A percentile compares a stretch with the other conserved stretches of the same genome.
These are phyloP conservation scores for Nyssa sinensis DNA, from an alignment of 148 eudicot species.

Conservation along the genomic window DNA sequence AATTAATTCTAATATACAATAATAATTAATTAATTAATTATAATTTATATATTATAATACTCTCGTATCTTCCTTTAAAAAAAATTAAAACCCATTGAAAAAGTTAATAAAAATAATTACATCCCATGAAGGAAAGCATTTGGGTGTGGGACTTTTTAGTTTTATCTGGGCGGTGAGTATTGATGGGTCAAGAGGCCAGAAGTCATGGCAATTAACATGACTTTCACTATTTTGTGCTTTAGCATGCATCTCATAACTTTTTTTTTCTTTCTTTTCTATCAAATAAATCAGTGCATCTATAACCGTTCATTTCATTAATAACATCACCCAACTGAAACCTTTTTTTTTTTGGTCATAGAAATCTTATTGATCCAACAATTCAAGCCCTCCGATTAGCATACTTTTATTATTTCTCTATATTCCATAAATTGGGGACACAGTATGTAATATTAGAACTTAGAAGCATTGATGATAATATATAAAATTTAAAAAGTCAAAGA, in stretches of 20 bases:
- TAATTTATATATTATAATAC: no score
- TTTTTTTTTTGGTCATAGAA: background rate
- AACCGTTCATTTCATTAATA: background rate
- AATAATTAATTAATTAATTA: no score
- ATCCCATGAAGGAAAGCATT: no score
- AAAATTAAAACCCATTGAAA: background rate
- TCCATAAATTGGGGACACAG: background rate
- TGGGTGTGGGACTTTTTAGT: background rate
- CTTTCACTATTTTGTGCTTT: conserved; percentile 1
- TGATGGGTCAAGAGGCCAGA: conserved; percentile 1
- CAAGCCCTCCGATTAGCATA: no score
- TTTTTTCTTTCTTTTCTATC: background rate
- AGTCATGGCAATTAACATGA: conserved; percentile 9
- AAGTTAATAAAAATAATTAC: no score
- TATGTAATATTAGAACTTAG: no score
- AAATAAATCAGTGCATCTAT: background rate
- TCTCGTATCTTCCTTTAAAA: no score
- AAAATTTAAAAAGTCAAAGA: no score
- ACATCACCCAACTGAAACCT: background rate
- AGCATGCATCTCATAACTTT: background rate
- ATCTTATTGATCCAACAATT: background rate
- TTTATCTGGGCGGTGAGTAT: background rate
- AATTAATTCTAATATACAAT: no score
- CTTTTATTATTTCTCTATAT: no score
- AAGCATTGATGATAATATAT: background rate